Conservation (phyloP, 1,284 basidiomycete species). For the Melampsora larici-populina region DNA sequence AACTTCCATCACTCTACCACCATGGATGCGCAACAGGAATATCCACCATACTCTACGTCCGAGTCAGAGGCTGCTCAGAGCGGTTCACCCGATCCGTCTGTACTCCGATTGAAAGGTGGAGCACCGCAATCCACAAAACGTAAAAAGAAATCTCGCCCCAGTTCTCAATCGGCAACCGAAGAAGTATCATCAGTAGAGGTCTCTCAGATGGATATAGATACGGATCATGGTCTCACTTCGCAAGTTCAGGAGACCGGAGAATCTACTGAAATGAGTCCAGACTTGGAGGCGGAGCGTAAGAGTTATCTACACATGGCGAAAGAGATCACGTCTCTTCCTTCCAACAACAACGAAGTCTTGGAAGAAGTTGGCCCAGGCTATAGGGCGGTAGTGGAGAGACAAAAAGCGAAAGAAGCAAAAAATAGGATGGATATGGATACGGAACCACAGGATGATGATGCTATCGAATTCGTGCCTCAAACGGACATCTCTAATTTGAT, state of each 20-base stretch:
- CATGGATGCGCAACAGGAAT: not conserved
- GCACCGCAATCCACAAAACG: not conserved
- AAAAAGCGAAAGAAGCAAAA: slow-evolving; percentile 29
- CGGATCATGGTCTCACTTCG: not conserved
- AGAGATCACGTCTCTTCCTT: not conserved
- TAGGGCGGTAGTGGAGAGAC: slow-evolving; percentile 32
- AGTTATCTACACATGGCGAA: slow-evolving; percentile 9
- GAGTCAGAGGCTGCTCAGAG: not conserved
- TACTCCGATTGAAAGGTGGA: slow-evolving; percentile 40
- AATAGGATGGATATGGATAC: not conserved
- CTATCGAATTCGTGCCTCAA: slow-evolving; percentile 21
- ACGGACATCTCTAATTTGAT: not conserved
- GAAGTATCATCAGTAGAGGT: not conserved
- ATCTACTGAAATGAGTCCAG: not conserved
- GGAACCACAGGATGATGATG: not conserved
- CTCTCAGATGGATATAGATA: not conserved
- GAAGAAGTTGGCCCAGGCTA: slow-evolving; percentile 30
- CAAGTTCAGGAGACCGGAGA: not conserved
- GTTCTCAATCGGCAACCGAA: not conserved
- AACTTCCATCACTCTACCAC: not conserved
- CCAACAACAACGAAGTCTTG: slow-evolving; percentile 4
- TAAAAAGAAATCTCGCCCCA: slow-evolving; percentile 1
- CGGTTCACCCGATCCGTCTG: not conserved
- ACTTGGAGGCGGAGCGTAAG: slow-evolving; percentile 14
- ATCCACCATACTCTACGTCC: not conserved